Conservation (phyloP, 441 rosid species). For the Erysimum cheiri region DNA sequence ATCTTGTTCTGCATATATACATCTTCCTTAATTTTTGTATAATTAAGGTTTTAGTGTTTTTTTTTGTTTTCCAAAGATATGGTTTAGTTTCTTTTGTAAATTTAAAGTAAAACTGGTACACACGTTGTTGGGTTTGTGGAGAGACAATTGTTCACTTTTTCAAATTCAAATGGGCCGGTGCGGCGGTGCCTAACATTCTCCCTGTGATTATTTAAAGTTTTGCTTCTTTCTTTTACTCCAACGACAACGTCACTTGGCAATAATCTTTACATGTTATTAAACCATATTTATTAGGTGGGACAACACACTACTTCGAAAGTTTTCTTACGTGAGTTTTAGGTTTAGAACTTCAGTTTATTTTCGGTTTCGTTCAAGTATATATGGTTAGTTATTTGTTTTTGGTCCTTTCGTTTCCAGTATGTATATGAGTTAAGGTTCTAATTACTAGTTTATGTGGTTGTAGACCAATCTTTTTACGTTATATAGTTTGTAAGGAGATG, state of each 20-base stretch:
- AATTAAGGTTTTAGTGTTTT: not conserved
- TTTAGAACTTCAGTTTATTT: not conserved
- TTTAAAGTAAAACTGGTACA: not conserved
- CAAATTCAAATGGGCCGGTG: conserved; percentile 11
- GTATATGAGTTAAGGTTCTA: no score
- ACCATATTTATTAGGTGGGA: not conserved
- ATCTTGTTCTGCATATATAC: not conserved
- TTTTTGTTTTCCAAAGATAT: not conserved
- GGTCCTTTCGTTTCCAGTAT: not conserved
- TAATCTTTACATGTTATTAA: not conserved
- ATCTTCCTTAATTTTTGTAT: not conserved
- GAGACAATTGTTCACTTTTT: not conserved
- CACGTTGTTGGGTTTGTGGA: conserved; percentile 19
- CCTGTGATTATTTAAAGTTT: conserved; percentile 10
- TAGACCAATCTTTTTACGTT: not conserved
- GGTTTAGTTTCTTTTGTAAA: not conserved
- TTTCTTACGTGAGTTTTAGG: not conserved
- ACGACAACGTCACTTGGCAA: not conserved
- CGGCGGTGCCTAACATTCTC: conserved; percentile 33
- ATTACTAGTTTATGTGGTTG: not conserved
- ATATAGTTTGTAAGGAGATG: not conserved
- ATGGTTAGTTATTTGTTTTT: not conserved
- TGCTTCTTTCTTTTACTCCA: not conserved
- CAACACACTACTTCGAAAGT: not conserved
- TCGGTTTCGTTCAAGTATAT: not conserved